Base-by-base conservation (phyloP, 2,329 filamentous ascomycete species). In the Rosellinia necatrix region DNA sequence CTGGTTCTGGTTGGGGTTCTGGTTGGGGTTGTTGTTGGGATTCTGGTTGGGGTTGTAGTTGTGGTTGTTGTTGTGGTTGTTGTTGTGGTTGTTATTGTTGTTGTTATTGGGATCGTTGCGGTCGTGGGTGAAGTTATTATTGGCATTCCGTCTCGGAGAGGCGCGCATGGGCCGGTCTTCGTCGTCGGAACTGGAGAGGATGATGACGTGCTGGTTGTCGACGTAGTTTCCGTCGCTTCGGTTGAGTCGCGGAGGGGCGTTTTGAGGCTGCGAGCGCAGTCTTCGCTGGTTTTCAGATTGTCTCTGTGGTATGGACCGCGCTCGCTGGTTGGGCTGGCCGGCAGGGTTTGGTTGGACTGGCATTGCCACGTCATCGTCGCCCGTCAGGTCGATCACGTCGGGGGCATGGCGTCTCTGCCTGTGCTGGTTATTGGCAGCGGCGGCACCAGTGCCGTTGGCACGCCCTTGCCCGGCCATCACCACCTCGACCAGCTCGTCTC, bases 221-320 rank as follows among this genome's bases (percentile, higher is more conserved):
- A 69, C 59, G 56, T 71, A 70, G 38, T 59, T 66, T 25, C 62
- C 64, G 49, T 71, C 69, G 42, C 66, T 71, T 13, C 69, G 64
- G 17, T 66, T 63, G 8, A 71, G 35, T 29, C 64, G 63, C 1
- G 68, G 69, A 13, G 67, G 66, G 2, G 56, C 57, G 34, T 59
- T 62, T 43, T 60, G 60, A 15, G 59, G 58, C 6, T 66, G 64
- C 4, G 64, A 63, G 10, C 53, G 63, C 22, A 58, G 61, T 40
- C 66, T 55, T 15, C 66, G 66, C 12, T 44, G 41, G 34, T 66
- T 68, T n/a, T 60, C 62, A 1, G 60, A 58, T 17, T 22, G 54
- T 41, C 53, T 29, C 25, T 35, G 50, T 13, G 55, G 32, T 12
- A 53, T 13, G n/a, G 53, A 17, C 25, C 30, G 44, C 15, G 41